These are phyloP conservation scores for Canavalia gladiata DNA, from an alignment of 306 rosid species.

Conservation along the genomic window DNA sequence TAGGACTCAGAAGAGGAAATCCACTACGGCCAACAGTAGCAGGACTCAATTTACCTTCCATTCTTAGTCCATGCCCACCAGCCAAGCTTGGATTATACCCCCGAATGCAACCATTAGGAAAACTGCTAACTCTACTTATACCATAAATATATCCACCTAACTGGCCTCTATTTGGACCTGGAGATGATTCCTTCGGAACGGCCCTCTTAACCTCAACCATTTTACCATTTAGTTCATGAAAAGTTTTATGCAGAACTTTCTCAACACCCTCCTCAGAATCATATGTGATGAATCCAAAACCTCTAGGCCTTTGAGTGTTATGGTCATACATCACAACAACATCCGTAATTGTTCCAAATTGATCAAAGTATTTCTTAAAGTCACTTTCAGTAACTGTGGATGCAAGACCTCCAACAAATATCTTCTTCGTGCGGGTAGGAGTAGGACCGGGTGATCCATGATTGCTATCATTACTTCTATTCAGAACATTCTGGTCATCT, in stretches of 20 bases:
- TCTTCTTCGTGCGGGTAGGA: conserved; percentile 63
- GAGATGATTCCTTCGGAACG: conserved; percentile 65
- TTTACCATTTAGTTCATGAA: conserved; percentile 58
- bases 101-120: conserved; percentile 59
- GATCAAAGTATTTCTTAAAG: conserved; percentile 67
- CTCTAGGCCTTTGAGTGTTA: conserved; percentile 66
- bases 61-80: conserved; percentile 59
- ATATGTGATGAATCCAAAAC: conserved; percentile 68
- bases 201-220: conserved; percentile 75
- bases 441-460: conserved; percentile 64
- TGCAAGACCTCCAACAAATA: conserved; percentile 68
- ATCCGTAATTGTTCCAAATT: conserved; percentile 67
- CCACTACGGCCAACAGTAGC: conserved; percentile 59
- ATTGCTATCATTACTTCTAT: conserved; percentile 59
- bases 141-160: conserved; percentile 59
- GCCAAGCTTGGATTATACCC: conserved; percentile 58
- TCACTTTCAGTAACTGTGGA: conserved; percentile 64
- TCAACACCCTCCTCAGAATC: too few relatives aligned
- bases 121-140: conserved; percentile 57
- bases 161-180: conserved; percentile 62
- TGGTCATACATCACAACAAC: conserved; percentile 73
- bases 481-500: conserved; percentile 63
- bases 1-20: conserved; percentile 59
- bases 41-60: conserved; percentile 61
- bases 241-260: too few relatives aligned